phyloP scores from a whole-genome alignment of 2,329 filamentous ascomycete species.

The Sporothrix mexicana region DNA sequence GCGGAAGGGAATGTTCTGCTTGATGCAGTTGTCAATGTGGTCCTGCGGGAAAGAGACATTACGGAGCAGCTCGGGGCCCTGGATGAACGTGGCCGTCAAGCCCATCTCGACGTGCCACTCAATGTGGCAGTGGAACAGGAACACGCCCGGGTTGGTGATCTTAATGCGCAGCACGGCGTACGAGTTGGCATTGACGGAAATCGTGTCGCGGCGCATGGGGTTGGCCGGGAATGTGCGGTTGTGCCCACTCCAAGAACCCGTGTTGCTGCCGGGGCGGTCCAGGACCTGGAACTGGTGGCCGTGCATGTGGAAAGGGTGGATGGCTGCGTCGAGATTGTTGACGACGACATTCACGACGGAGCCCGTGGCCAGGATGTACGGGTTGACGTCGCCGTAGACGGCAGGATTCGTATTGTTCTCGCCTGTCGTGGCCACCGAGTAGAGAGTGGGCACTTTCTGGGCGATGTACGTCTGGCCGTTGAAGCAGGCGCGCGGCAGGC shows the following conservation, averaged over 20 bases:
- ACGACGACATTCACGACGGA: constrained; percentile 55
- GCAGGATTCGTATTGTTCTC: constrained; percentile 49
- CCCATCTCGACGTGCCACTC: constrained; percentile 68
- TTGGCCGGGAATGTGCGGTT: constrained; percentile 41
- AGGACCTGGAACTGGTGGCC: constrained; percentile 63
- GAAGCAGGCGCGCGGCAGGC: constrained; percentile 65
- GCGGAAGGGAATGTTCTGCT: constrained; percentile 52
- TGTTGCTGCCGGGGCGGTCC: constrained; percentile 46
- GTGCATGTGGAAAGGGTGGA: constrained; percentile 61
- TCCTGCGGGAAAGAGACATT: constrained; percentile 62
- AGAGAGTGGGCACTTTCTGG: constrained; percentile 73
- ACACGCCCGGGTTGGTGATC: constrained; percentile 60
- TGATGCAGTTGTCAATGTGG: constrained; percentile 57
- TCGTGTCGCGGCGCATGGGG: constrained; percentile 48
- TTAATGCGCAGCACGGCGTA: constrained; percentile 59
- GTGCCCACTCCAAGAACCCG: constrained; percentile 48
- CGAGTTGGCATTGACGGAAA: constrained; percentile 50
- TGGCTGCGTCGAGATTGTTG: constrained; percentile 56
- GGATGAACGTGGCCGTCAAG: constrained; percentile 60
- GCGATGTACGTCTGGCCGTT: constrained; percentile 71
- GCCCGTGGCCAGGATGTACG: constrained; percentile 49
- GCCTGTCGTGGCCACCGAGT: constrained; percentile 68
- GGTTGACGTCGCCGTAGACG: constrained; percentile 53
- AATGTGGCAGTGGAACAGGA: constrained; percentile 65
- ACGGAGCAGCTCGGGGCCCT: constrained; percentile 63